phyloP scores from a whole-genome alignment of 116 monocot genomes.

The Papilionanthe hybrid region DNA sequence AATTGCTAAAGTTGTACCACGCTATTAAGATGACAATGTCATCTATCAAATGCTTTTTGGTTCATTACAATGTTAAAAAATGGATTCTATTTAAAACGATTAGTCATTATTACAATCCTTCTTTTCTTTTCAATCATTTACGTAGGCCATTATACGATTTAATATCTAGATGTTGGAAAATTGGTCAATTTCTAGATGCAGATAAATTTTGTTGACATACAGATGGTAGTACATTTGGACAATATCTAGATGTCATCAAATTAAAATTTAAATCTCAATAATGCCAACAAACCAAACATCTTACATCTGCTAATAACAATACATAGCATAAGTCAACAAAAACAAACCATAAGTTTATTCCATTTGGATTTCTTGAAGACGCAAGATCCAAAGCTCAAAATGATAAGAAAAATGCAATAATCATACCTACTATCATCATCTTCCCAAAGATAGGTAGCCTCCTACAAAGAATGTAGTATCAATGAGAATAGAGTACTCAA shows the following conservation, averaged over 20 bases:
- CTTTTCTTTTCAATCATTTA: no score
- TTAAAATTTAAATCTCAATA: neutral
- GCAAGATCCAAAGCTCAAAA: neutral
- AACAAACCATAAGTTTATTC: neutral
- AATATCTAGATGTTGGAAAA: no score
- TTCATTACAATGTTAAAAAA: no score
- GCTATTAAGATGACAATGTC: no score
- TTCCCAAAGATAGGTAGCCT: constrained; percentile 85
- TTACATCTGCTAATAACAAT: constrained; percentile 1
- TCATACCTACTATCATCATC: constrained; percentile 76
- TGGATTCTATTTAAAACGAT: no score
- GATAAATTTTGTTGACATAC: no score
- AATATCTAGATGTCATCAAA: neutral
- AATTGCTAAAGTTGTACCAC: no score
- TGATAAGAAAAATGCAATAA: neutral
- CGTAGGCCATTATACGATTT: no score
- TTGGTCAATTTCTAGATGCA: no score
- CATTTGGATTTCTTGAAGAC: neutral
- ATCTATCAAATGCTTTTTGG: no score
- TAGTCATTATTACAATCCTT: no score
- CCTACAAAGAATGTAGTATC: constrained; percentile 41
- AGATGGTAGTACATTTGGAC: no score
- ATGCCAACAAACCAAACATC: neutral
- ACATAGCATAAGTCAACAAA: neutral
- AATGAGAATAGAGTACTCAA: constrained; percentile 3